Percentiles rank a stretch among this genome's conserved stretches.
phyloP scores from a whole-genome alignment of 768 basidiomycete species.

The Collybia sp. region DNA sequence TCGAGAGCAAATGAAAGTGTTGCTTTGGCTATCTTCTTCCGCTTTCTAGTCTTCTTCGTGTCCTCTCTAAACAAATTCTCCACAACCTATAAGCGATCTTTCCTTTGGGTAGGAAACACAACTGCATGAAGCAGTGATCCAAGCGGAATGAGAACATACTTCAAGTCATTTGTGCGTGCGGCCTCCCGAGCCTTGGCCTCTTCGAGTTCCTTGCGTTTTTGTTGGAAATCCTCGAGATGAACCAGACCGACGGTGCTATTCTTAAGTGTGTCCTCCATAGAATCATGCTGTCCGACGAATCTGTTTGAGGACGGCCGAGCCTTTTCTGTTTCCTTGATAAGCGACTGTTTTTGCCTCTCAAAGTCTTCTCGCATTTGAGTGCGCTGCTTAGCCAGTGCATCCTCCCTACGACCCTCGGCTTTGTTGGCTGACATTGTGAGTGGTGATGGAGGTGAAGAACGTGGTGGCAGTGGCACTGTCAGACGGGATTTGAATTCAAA shows the following conservation, averaged over 20 bases:
- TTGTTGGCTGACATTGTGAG: slow-evolving; percentile 66
- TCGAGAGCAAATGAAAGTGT: slow-evolving; percentile 91
- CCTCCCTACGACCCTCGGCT: slow-evolving; percentile 82
- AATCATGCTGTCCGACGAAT: slow-evolving; percentile 93
- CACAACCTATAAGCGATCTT: slow-evolving; percentile 67
- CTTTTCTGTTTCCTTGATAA: slow-evolving; percentile 90
- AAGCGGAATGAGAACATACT: slow-evolving; percentile 55
- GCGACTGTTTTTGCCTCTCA: slow-evolving; percentile 73
- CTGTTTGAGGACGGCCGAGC: slow-evolving; percentile 82
- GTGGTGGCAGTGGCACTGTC: neutral
- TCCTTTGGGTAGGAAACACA: slow-evolving; percentile 14
- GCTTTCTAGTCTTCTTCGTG: slow-evolving; percentile 84
- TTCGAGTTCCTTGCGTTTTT: slow-evolving; percentile 81
- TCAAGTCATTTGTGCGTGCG: slow-evolving; percentile 76
- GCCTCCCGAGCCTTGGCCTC: slow-evolving; percentile 90
- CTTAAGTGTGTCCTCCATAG: slow-evolving; percentile 91
- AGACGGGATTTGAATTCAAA: neutral
- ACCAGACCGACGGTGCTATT: slow-evolving; percentile 90
- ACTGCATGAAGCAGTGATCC: slow-evolving; percentile 9
- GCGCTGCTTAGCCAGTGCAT: slow-evolving; percentile 82
- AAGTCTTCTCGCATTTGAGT: slow-evolving; percentile 75
- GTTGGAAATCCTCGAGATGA: slow-evolving; percentile 88
- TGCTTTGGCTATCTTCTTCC: slow-evolving; percentile 84
- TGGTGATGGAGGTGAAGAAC: slow-evolving; percentile 2
- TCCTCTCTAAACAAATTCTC: slow-evolving; percentile 87